Conservation (phyloP, 768 basidiomycete genomes). For the Mrakia hoshinonis region DNA sequence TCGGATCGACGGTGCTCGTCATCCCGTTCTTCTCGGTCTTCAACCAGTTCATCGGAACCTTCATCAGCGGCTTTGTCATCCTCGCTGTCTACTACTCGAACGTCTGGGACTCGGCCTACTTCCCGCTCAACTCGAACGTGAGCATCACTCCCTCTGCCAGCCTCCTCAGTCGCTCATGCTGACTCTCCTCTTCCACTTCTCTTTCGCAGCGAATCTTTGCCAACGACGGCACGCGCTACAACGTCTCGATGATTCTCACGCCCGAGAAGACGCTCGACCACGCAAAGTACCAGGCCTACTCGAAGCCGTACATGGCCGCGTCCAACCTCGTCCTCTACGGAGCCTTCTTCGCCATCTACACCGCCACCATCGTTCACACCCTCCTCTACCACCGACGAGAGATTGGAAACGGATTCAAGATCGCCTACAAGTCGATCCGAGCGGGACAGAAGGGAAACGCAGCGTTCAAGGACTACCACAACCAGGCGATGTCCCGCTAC, state of each 20-base stretch:
- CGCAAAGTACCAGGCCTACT: constrained; percentile 47
- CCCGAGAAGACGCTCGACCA: constrained; percentile 38
- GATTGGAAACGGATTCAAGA: constrained; percentile 46
- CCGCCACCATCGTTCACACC: constrained; percentile 44
- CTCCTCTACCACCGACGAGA: constrained; percentile 54
- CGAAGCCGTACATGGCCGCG: constrained; percentile 44
- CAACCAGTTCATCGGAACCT: constrained; percentile 42
- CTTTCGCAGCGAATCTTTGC: constrained; percentile 41
- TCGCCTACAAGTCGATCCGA: constrained; percentile 27
- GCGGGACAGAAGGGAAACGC: constrained; percentile 27
- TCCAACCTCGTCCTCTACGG: constrained; percentile 32
- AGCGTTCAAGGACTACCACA: constrained; percentile 28
- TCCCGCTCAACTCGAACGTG: background rate
- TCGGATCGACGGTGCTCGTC: constrained; percentile 35
- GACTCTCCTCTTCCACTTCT: background rate
- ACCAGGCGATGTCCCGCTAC: constrained; percentile 23
- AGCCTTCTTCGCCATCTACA: constrained; percentile 45
- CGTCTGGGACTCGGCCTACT: background rate
- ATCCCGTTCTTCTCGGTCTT: constrained; percentile 43
- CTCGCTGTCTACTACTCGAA: constrained; percentile 35
- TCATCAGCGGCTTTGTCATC: constrained; percentile 32
- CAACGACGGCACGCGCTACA: constrained; percentile 48
- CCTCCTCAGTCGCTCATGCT: background rate
- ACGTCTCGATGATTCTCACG: constrained; percentile 40
- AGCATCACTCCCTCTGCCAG: too few relatives aligned